Conservation (phyloP, 1,284 basidiomycete genomes). For the Sanghuangporus weigelae region DNA sequence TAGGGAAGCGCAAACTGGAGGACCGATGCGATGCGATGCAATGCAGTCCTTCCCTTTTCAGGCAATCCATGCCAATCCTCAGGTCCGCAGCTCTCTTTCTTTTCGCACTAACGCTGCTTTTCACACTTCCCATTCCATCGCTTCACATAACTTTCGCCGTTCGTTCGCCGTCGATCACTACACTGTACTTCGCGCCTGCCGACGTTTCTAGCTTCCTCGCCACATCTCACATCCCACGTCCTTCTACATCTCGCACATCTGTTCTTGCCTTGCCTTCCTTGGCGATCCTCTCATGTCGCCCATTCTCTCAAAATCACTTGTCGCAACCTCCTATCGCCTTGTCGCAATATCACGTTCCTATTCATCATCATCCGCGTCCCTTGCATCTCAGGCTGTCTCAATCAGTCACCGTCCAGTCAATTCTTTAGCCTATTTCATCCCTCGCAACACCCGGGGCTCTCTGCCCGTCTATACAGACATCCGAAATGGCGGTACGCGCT, state of each 20-base stretch:
- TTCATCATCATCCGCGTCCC: conserved; percentile 6
- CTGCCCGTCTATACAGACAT: conserved; percentile 71
- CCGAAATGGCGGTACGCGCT: conserved; percentile 55
- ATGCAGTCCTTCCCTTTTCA: background rate
- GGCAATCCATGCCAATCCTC: background rate
- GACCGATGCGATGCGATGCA: background rate
- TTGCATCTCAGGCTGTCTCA: background rate
- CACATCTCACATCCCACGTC: background rate
- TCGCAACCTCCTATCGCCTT: background rate
- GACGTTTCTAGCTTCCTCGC: conserved; percentile 1
- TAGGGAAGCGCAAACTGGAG: background rate
- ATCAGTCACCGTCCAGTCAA: background rate
- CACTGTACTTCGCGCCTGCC: background rate
- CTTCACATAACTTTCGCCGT: too few relatives aligned
- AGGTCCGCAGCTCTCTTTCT: too few relatives aligned
- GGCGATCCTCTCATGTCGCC: background rate
- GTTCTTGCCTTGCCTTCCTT: background rate
- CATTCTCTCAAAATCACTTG: conserved; percentile 5
- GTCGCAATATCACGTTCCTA: background rate
- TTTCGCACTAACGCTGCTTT: too few relatives aligned
- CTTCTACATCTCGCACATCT: background rate
- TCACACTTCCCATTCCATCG: too few relatives aligned
- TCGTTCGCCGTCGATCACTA: background rate
- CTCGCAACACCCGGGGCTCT: conserved; percentile 56
- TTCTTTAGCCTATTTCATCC: conserved; percentile 46